phyloP scores from a whole-genome alignment of 768 basidiomycete genomes.

The Steccherinum ochraceum region DNA sequence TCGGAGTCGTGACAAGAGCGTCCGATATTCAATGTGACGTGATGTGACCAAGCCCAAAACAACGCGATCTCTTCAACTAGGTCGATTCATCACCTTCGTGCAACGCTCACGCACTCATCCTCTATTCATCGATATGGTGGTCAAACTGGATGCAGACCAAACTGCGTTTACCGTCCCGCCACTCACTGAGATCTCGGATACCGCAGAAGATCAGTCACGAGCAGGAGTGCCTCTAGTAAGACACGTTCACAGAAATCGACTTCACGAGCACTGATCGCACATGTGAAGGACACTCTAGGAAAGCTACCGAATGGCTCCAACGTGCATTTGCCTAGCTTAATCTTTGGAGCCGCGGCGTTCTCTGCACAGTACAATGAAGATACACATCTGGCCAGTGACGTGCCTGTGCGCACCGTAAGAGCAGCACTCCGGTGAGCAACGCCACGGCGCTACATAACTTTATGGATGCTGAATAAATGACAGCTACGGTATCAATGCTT shows the following conservation, averaged over 20 bases:
- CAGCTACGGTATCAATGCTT: slow-evolving; percentile 76
- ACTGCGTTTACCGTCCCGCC: slow-evolving; percentile 33
- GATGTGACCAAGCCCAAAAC: slow-evolving; percentile 1
- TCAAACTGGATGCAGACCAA: slow-evolving; percentile 35
- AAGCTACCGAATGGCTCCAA: too few relatives aligned
- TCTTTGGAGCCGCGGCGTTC: slow-evolving; percentile 71
- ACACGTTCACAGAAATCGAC: too few relatives aligned
- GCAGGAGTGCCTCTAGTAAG: slow-evolving; percentile 29
- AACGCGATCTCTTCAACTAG: too few relatives aligned
- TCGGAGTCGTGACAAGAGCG: too few relatives aligned
- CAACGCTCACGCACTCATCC: slow-evolving; percentile 1
- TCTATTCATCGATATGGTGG: slow-evolving; percentile 32
- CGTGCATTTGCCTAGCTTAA: slow-evolving; percentile 36
- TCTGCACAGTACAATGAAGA: slow-evolving; percentile 62
- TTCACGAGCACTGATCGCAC: too few relatives aligned
- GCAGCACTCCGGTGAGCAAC: slow-evolving; percentile 62
- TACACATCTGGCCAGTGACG: slow-evolving; percentile 45
- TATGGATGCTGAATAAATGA: neutral
- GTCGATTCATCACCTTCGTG: too few relatives aligned
- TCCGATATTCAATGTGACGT: too few relatives aligned
- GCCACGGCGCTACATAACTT: neutral
- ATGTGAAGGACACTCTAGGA: slow-evolving; percentile 27
- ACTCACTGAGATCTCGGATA: slow-evolving; percentile 35
- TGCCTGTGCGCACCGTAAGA: slow-evolving; percentile 61
- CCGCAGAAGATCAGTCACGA: slow-evolving; percentile 31